phyloP scores from a whole-genome alignment of 768 basidiomycete genomes.

The Suillus ampliporus region DNA sequence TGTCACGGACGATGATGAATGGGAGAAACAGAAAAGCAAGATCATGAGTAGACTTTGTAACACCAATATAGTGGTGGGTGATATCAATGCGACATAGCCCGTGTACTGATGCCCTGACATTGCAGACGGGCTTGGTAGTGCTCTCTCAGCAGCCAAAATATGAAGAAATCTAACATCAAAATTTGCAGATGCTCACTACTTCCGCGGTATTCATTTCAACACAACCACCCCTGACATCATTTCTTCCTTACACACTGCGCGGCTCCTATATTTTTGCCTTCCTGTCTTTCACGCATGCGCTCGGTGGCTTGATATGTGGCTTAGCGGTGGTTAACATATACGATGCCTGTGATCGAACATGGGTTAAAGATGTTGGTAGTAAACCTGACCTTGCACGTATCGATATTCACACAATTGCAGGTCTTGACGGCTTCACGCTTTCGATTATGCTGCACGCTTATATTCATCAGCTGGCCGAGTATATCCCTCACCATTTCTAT shows the following conservation, averaged over 20 bases:
- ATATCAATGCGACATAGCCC: neutral
- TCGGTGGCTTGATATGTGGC: slow-evolving; percentile 1
- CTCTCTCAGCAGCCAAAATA: neutral
- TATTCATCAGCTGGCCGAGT: neutral
- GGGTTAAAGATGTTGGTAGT: neutral
- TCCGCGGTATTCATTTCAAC: slow-evolving; percentile 1
- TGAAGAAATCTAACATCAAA: neutral
- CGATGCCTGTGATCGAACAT: slow-evolving; percentile 4
- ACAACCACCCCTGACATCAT: neutral
- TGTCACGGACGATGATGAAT: neutral
- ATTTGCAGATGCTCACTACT: neutral
- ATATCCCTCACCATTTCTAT: neutral
- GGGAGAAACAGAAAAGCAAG: neutral
- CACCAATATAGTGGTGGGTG: neutral
- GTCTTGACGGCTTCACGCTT: neutral
- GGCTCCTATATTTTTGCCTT: neutral
- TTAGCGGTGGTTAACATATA: slow-evolving; percentile 7
- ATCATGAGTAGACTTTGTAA: neutral
- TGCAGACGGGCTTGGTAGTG: neutral
- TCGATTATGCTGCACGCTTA: neutral
- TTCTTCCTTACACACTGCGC: neutral
- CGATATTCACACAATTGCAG: neutral
- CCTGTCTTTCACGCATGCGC: neutral
- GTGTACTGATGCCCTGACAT: neutral
- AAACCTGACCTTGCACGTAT: neutral